Evolutionary conservation across 2,329 filamentous ascomycete species (phyloP).

Genomic region (Verticillium zaregamsianum): DNA sequence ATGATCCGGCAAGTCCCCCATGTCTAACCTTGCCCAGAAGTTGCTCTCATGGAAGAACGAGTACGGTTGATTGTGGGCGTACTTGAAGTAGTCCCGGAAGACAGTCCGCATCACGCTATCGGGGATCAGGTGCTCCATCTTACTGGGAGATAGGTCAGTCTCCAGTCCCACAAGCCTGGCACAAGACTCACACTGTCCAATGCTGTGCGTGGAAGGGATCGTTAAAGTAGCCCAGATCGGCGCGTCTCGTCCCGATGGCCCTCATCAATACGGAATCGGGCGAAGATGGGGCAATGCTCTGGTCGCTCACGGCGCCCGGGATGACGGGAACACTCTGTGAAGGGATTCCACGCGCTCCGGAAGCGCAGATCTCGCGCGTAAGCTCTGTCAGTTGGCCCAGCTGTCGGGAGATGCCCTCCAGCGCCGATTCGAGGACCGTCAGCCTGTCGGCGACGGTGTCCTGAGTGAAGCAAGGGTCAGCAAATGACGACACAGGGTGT

Average conservation of each 20-base stretch:
- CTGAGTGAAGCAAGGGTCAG: background rate
- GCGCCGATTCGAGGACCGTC: background rate
- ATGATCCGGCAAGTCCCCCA: background rate
- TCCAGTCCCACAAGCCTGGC: too few species aligned
- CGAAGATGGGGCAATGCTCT: background rate
- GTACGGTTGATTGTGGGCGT: slow-evolving; percentile 32
- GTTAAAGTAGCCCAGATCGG: background rate
- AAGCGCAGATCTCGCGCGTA: background rate
- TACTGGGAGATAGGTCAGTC: background rate
- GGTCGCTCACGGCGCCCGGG: background rate
- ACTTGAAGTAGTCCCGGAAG: slow-evolving; percentile 25
- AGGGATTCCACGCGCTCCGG: background rate
- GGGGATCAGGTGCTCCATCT: background rate
- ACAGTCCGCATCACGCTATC: slow-evolving; percentile 5
- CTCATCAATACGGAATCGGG: background rate
- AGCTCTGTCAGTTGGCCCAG: background rate
- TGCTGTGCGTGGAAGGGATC: background rate
- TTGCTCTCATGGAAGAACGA: slow-evolving; percentile 28
- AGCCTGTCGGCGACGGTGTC: background rate
- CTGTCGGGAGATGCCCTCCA: background rate
- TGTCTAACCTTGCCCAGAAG: slow-evolving; percentile 23
- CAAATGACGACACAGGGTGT: background rate
- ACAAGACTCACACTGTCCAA: background rate
- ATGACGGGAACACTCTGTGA: background rate
- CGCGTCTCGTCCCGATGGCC: background rate